These are phyloP conservation scores for Basipetospora chlamydospora DNA, from an alignment of 2,329 filamentous ascomycete species.

Conservation along the genomic window DNA sequence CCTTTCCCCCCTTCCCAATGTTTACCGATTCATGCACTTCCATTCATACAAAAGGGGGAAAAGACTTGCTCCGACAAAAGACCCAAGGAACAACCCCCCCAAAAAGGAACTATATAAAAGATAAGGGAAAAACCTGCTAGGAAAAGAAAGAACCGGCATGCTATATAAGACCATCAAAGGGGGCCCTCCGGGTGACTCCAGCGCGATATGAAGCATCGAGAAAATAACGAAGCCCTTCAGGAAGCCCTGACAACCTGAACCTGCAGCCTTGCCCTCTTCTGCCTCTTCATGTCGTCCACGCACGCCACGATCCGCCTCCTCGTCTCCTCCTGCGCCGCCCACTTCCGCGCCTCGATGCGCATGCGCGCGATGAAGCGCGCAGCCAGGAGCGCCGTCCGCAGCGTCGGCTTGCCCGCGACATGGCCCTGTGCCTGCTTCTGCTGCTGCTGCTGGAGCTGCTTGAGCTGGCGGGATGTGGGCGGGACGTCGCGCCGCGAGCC, in stretches of 20 bases:
- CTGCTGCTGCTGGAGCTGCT: slow-evolving; percentile 3
- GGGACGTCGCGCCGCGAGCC: slow-evolving; percentile 17
- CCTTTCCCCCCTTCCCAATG: neutral
- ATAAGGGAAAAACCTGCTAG: too few species aligned
- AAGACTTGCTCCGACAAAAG: too few species aligned
- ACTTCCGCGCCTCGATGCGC: slow-evolving; percentile 30
- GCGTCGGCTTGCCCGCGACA: slow-evolving; percentile 10
- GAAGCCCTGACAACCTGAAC: slow-evolving; percentile 16
- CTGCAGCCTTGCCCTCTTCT: slow-evolving; percentile 26
- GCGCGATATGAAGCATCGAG: neutral
- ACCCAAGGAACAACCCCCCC: too few species aligned
- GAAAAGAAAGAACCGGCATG: too few species aligned
- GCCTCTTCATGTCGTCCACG: slow-evolving; percentile 29
- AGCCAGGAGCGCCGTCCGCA: slow-evolving; percentile 30
- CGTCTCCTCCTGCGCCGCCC: slow-evolving; percentile 36
- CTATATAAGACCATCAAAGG: too few species aligned
- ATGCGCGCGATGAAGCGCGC: slow-evolving; percentile 39
- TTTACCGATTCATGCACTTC: too few species aligned
- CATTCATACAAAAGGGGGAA: too few species aligned
- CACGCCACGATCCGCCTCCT: slow-evolving; percentile 33
- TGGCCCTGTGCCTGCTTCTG: slow-evolving; percentile 2
- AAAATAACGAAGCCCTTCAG: slow-evolving; percentile 5
- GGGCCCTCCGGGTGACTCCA: too few species aligned
- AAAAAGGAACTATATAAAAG: too few species aligned
- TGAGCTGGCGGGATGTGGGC: neutral